Conservation (phyloP, 2,329 filamentous ascomycete species). For the Anisogramma anomala region DNA sequence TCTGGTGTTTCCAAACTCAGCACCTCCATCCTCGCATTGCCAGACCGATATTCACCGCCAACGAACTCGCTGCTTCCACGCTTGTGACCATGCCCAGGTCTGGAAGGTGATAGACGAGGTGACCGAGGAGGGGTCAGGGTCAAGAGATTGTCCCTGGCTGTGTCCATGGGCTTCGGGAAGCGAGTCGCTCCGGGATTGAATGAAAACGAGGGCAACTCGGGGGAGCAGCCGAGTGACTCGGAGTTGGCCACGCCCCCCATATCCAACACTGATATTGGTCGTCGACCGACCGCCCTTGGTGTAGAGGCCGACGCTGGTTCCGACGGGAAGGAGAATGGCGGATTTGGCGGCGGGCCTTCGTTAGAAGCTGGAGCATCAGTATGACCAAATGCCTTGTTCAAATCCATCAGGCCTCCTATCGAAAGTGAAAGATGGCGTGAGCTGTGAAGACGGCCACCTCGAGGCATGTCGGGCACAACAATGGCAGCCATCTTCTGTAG, state of each 20-base stretch:
- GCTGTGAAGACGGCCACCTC: constrained; percentile 16
- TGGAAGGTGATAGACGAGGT: constrained; percentile 38
- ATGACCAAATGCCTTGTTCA: constrained; percentile 18
- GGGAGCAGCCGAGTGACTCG: constrained; percentile 24
- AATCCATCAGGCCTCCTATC: constrained; percentile 20
- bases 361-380: constrained; percentile 26
- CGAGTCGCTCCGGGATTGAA: constrained; percentile 21
- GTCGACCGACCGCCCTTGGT: constrained; percentile 36
- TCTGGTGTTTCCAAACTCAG: constrained; percentile 63
- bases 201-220: constrained; percentile 40
- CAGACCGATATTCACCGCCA: constrained; percentile 53
- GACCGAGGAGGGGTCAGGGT: constrained; percentile 47
- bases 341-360: constrained; percentile 43
- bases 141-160: constrained; percentile 30
- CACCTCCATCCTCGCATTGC: constrained; percentile 42
- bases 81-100: constrained; percentile 60
- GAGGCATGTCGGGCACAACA: constrained; percentile 20
- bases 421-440: constrained; percentile 17
- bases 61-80: constrained; percentile 81
- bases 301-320: constrained; percentile 35
- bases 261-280: constrained; percentile 43
- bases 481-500: constrained; percentile 25
- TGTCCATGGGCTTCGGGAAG: constrained; percentile 6
- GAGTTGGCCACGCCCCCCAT: constrained; percentile 23
- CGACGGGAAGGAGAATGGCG: constrained; percentile 52